Evolutionary conservation across 345 rosid species (phyloP), one percentile per base, ranked within the genome.

Genomic region (Heritiera fomes): DNA sequence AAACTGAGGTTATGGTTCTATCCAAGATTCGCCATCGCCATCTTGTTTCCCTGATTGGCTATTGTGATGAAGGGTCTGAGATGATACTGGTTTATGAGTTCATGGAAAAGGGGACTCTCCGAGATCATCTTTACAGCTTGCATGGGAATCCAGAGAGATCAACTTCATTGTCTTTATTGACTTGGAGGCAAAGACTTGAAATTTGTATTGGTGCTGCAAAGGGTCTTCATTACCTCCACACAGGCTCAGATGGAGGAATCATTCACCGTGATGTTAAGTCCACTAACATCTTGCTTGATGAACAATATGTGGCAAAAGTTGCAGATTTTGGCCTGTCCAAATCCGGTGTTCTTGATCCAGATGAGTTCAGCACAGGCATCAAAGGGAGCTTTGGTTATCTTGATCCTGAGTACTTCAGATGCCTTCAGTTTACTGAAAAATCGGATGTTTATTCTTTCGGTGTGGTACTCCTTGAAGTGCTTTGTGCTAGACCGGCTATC

Each of bases 31-130:
- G 83, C 0, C 97, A 90, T 73, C 88, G 81, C 10, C 93, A 93
- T 74, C 90, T 93, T 0, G 91, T 91, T 55, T 87, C 98, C n/a
- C 78, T 91, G 63, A 87, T 83, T 1, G 98, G 97, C 10, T 91
- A 89, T 65, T 90, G 97, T 64, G 77, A 84, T 17, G 91, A 90
- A 45, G 71, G 78, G 75, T 80, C 85, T 59, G 89, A 88, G 73
- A 88, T 90, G 93, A 87, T 88, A 45, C 76, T 90, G 58, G 91
- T 90, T 34, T 88, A 87, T n/a, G 93, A 90, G 52, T 90, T 81
- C 84, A 87, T 90, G 89, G 90, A 88, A 69, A 86, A 84, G 38
- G 90, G 91, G 1, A 83, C 87, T 9, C 58, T 90, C 71, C 86
- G 82, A 63, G 90, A 86, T 30, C 89, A 88, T 81, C 78, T 87